A percentile compares a stretch with the other conserved stretches of the same genome.
Evolutionary conservation across 1,139 yeast species (phyloP).

Genomic region (Pichia sp.): DNA sequence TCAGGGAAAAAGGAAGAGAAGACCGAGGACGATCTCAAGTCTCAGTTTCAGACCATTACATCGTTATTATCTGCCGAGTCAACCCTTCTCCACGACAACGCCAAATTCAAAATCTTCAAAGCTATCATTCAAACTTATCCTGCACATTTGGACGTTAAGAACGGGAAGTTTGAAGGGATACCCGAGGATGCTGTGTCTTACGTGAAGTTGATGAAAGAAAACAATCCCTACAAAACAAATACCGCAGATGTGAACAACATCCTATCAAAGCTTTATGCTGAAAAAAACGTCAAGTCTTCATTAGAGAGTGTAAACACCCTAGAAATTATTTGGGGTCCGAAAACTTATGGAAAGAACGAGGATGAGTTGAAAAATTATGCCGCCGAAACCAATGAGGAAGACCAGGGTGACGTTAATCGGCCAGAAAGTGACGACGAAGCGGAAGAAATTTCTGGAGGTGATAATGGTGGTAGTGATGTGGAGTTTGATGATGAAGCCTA

Average conservation of each 20-base stretch:
- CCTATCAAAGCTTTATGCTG: conserved; percentile 58
- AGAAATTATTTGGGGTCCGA: conserved; percentile 47
- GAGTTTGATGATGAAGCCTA: conserved; percentile 13
- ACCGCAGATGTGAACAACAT: conserved; percentile 41
- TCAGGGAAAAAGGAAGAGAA: conserved; percentile 17
- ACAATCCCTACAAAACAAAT: conserved; percentile 47
- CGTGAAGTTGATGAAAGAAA: conserved; percentile 28
- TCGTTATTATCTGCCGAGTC: conserved; percentile 6
- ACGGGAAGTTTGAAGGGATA: conserved; percentile 20
- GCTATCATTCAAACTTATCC: conserved; percentile 20
- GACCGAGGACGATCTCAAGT: not conserved
- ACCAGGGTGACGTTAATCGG: too few species aligned
- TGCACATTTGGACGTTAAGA: conserved; percentile 10
- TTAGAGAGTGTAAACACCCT: conserved; percentile 50
- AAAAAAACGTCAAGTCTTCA: conserved; percentile 44
- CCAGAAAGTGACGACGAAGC: conserved; percentile 12
- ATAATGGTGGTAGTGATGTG: conserved; percentile 5
- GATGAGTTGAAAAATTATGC: conserved; percentile 30
- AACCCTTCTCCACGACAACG: conserved; percentile 8
- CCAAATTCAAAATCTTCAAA: conserved; percentile 19
- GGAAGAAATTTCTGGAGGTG: conserved; percentile 24
- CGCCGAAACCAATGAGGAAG: conserved; percentile 32
- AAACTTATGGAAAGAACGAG: conserved; percentile 23
- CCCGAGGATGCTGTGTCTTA: conserved; percentile 33
- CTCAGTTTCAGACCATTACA: conserved; percentile 7